Conservation (phyloP, 495 filamentous ascomycete genomes). For the Xylaria palmicola region DNA sequence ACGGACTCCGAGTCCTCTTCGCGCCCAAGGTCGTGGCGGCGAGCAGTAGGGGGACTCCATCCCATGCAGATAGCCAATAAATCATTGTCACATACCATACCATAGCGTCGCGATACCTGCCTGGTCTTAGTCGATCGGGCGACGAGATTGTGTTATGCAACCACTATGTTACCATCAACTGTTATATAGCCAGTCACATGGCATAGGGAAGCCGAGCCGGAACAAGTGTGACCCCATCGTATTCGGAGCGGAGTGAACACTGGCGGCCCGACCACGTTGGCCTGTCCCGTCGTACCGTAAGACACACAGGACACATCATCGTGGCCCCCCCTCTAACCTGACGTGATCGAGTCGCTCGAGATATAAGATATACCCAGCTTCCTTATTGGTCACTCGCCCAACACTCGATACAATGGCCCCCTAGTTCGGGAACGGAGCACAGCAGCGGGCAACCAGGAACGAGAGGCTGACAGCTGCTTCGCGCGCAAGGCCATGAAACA, state of each 20-base stretch:
- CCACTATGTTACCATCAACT: not conserved
- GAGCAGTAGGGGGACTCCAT: not conserved
- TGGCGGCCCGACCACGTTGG: not conserved
- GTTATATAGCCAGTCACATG: not conserved
- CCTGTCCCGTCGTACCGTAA: not conserved
- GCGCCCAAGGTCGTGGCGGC: not conserved
- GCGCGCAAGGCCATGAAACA: constrained; percentile 15
- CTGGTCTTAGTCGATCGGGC: not conserved
- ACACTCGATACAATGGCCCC: not conserved
- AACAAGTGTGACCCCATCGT: not conserved
- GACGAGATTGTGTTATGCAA: not conserved
- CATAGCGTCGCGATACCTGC: not conserved
- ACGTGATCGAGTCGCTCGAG: constrained; percentile 5
- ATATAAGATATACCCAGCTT: too few species aligned
- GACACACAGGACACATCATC: not conserved
- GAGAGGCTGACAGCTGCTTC: constrained; percentile 7
- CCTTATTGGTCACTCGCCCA: not conserved
- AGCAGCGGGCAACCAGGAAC: not conserved
- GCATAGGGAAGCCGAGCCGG: constrained; percentile 2
- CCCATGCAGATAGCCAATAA: not conserved
- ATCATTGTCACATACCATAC: not conserved
- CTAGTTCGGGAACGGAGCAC: constrained; percentile 14
- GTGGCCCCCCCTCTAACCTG: not conserved
- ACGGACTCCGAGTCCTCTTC: constrained; percentile 6
- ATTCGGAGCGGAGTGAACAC: constrained; percentile 7